Conservation (phyloP, 352 stramenopile species). For the Globisporangium alternatum region DNA sequence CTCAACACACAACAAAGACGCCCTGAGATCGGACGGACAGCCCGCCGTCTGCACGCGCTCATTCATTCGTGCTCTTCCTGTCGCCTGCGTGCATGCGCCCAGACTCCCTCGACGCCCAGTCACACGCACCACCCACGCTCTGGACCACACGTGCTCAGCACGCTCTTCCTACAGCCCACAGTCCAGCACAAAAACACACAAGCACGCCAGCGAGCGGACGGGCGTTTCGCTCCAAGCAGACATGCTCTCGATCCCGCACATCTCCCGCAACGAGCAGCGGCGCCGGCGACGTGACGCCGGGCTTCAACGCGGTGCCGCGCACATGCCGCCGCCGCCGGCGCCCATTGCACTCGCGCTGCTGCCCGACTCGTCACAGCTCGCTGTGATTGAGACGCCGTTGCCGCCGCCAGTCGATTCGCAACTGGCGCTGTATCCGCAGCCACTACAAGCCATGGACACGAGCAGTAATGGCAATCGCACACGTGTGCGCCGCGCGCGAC, state of each 20-base stretch:
- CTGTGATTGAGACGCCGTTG: constrained; percentile 12
- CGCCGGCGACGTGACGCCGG: background rate
- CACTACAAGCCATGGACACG: background rate
- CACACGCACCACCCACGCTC: background rate
- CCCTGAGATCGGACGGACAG: background rate
- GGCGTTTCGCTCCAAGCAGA: background rate
- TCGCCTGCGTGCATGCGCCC: background rate
- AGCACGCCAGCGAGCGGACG: too few species aligned
- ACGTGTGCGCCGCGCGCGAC: constrained; percentile 13
- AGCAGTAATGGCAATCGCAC: background rate
- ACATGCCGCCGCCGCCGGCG: background rate
- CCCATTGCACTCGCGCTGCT: constrained; percentile 13
- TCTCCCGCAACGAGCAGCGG: constrained; percentile 17
- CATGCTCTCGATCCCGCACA: constrained; percentile 32
- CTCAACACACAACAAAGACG: background rate
- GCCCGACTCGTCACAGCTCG: constrained; percentile 13
- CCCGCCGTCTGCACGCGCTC: background rate
- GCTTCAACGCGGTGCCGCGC: too few species aligned
- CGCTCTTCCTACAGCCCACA: background rate
- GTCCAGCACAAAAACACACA: background rate
- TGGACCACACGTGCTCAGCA: background rate
- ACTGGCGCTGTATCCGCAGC: background rate
- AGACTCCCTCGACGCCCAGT: background rate
- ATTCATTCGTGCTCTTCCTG: background rate
- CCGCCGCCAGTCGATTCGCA: background rate